Conservation (phyloP, 768 basidiomycete genomes). For the Pleurotus tuoliensis region DNA sequence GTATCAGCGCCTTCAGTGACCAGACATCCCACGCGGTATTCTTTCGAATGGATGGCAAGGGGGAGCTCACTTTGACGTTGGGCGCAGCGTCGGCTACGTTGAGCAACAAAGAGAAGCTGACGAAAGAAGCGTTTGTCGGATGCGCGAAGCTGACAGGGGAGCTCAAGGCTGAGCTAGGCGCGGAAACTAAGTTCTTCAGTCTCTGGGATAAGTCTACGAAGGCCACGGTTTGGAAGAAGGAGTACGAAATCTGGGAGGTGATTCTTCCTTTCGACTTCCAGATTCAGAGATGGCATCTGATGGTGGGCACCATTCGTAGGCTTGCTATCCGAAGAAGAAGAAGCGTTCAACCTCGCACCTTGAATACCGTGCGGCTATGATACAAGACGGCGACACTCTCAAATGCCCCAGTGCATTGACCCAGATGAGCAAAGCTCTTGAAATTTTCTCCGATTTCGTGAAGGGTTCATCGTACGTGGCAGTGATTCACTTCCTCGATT, state of each 20-base stretch:
- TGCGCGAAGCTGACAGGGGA: conserved; percentile 5
- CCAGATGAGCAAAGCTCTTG: conserved; percentile 3
- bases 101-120: conserved; percentile 2
- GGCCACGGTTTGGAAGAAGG: conserved; percentile 3
- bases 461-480: conserved; percentile 2
- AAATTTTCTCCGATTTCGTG: conserved; percentile 6
- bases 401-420: conserved; percentile 1
- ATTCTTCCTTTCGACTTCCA: not conserved
- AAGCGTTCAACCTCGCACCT: not conserved
- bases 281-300: not conserved
- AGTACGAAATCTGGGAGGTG: conserved; percentile 6
- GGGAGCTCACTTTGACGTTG: conserved; percentile 3
- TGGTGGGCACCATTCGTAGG: not conserved
- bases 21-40: not conserved
- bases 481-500: not conserved
- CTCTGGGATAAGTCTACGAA: conserved; percentile 8
- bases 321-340: conserved; percentile 4
- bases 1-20: not conserved
- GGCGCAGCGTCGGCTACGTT: not conserved
- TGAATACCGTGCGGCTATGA: not conserved
- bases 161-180: conserved; percentile 3
- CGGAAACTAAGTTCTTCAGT: not conserved
- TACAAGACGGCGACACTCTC: not conserved
- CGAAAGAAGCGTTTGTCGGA: conserved; percentile 6
- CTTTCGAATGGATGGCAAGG: conserved; percentile 5